Conservation (phyloP, 306 rosid genomes). For the Clitoria ternatea region DNA sequence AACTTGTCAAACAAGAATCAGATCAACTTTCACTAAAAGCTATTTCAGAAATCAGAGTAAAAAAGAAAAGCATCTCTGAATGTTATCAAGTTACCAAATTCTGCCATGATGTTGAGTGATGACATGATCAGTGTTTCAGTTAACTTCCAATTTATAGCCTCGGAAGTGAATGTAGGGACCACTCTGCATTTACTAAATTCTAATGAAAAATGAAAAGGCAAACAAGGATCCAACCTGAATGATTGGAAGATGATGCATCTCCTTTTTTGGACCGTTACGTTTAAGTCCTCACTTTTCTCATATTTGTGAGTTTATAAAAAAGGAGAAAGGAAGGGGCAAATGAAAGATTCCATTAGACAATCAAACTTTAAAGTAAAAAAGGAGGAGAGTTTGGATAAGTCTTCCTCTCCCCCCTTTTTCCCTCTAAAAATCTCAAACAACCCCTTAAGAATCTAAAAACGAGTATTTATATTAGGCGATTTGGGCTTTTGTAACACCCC, state of each 20-base stretch:
- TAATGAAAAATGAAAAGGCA: not conserved
- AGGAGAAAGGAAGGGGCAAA: too few species aligned
- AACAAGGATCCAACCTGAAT: not conserved
- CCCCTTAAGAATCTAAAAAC: too few species aligned
- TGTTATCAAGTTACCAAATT: not conserved
- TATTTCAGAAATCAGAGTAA: not conserved
- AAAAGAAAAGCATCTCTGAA: not conserved
- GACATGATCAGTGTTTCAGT: not conserved
- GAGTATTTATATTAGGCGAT: too few species aligned
- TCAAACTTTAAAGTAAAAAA: too few species aligned
- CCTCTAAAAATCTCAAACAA: too few species aligned
- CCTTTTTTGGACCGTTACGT: not conserved
- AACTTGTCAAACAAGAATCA: not conserved
- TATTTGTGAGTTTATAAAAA: too few species aligned
- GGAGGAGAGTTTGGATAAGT: too few species aligned
- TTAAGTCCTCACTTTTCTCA: too few species aligned
- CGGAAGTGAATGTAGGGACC: not conserved
- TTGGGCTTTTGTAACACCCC: too few species aligned
- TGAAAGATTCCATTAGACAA: too few species aligned
- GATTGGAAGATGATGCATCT: not conserved
- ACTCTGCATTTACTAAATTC: not conserved
- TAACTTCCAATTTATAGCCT: not conserved
- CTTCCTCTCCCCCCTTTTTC: too few species aligned
- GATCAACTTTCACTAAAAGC: not conserved
- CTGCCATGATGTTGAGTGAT: conserved; percentile 20